Conservation (phyloP, 345 rosid genomes). For the Gossypium australe region DNA sequence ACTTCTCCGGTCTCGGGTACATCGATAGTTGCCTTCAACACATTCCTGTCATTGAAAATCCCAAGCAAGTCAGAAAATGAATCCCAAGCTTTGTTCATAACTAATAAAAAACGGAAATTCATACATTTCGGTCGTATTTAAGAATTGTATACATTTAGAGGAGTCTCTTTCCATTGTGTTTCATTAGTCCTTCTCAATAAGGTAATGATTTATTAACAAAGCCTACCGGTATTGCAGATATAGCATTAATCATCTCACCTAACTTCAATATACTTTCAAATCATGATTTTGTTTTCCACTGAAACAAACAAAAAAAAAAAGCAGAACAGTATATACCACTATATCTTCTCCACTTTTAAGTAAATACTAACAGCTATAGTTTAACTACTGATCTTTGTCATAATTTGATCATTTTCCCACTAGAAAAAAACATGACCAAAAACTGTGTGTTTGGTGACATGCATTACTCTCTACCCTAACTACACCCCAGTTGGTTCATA, state of each 20-base stretch:
- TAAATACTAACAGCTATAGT: slow-evolving; percentile 5
- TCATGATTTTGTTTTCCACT: not conserved
- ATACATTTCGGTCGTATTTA: too few relatives aligned
- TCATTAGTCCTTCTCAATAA: not conserved
- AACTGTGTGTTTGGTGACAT: slow-evolving; percentile 4
- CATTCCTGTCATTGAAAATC: slow-evolving; percentile 43
- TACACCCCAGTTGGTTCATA: not conserved
- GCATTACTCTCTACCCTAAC: not conserved
- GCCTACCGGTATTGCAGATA: slow-evolving; percentile 8
- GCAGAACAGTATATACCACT: not conserved
- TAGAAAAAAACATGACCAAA: not conserved
- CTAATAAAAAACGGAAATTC: not conserved
- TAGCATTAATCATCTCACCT: slow-evolving; percentile 12
- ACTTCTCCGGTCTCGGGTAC: slow-evolving; percentile 76
- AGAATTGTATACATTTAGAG: not conserved
- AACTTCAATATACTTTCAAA: slow-evolving; percentile 6
- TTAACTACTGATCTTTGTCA: not conserved
- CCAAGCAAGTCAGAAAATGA: not conserved
- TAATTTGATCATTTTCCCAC: not conserved
- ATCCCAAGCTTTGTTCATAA: not conserved
- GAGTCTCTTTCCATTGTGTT: not conserved
- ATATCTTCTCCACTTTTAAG: not conserved
- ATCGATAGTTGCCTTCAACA: slow-evolving; percentile 74
- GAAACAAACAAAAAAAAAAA: slow-evolving; percentile 1
- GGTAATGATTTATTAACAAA: slow-evolving; percentile 5